Percentiles rank a stretch among this genome's conserved stretches.
Conservation (phyloP, 2,329 filamentous ascomycete species). For the Arthrobotrys pseudoclavata region DNA sequence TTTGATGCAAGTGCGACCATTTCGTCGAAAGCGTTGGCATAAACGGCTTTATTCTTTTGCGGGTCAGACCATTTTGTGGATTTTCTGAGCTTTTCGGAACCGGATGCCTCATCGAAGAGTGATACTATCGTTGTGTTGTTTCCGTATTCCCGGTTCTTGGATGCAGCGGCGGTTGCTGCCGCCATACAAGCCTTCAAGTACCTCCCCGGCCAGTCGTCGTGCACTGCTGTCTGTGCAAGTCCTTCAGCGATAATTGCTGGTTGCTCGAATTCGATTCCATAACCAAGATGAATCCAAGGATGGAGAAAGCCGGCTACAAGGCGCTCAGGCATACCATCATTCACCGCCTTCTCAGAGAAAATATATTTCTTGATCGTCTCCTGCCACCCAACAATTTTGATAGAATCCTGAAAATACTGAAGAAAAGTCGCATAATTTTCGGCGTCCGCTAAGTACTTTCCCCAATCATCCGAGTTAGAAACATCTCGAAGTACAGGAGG, state of each 20-base stretch:
- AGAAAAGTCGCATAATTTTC: conserved; percentile 80
- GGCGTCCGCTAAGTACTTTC: conserved; percentile 74
- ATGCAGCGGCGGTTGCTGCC: conserved; percentile 65
- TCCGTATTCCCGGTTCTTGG: conserved; percentile 48
- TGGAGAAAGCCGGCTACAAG: conserved; percentile 80
- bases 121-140: conserved; percentile 69
- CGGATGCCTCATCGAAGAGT: conserved; percentile 74
- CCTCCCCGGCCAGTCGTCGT: conserved; percentile 71
- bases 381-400: conserved; percentile 75
- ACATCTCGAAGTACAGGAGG: conserved; percentile 71
- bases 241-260: conserved; percentile 84
- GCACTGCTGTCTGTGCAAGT: conserved; percentile 81
- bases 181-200: conserved; percentile 73
- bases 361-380: conserved; percentile 76
- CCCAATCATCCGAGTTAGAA: conserved; percentile 69
- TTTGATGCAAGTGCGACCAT: conserved; percentile 75
- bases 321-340: conserved; percentile 78
- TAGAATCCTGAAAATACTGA: conserved; percentile 80
- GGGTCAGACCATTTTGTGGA: conserved; percentile 70
- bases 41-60: conserved; percentile 78
- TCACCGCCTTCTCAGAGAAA: conserved; percentile 75
- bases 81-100: conserved; percentile 71
- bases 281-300: conserved; percentile 86
- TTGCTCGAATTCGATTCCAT: conserved; percentile 84
- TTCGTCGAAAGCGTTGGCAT: conserved; percentile 74